Evolutionary conservation across 2,329 filamentous ascomycete species (phyloP), one percentile per base, ranked within the genome.

Genomic region (Penicillium psychrosexuale): DNA sequence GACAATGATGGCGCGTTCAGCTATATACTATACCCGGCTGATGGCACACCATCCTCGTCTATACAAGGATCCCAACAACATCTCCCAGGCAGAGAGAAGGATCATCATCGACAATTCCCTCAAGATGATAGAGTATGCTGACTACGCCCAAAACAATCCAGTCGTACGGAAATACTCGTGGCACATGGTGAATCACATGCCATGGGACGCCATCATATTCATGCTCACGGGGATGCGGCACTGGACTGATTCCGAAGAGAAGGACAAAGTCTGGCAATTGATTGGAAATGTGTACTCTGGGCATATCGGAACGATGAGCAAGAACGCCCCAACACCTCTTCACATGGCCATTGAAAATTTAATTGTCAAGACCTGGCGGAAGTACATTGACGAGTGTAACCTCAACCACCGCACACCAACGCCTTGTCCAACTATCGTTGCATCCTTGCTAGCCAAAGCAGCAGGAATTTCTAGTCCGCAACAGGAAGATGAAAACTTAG

Each of bases 121-220:
- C 19, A 73, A 77, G 24, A 61, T 69, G 52, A 55, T 57, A 1
- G 62, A 69, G 47, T 62, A 61, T 45, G 58, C 56, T 17, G 55
- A 66, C 19, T 52, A 59, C 39, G 55, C 63, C 9, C 65, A 67
- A 44, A 71, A 68, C 1, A 76, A 73, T 30, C 66, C 69, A 28
- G 67, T 68, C 22, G 66, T 77, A 49, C 69, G 72, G 34, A 68
- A 70, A n/a, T 80, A 75, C 55, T 61, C 69, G 27, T 80, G 78
- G 77, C 76, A 80, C 60, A 68, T 75, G 48, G 71, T 78, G 27
- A 67, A 72, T 28, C 73, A 79, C 37, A 82, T 81, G 63, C 74
- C 76, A 19, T 82, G 79, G 79, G 79, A 82, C 50, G 74, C 78
- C 9, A 73, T 80, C 42, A 76, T 82, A n/a, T 77, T 79, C 61